Evolutionary conservation across 176 grass and related monocot species (phyloP).

Genomic region (Eleusine indica): DNA sequence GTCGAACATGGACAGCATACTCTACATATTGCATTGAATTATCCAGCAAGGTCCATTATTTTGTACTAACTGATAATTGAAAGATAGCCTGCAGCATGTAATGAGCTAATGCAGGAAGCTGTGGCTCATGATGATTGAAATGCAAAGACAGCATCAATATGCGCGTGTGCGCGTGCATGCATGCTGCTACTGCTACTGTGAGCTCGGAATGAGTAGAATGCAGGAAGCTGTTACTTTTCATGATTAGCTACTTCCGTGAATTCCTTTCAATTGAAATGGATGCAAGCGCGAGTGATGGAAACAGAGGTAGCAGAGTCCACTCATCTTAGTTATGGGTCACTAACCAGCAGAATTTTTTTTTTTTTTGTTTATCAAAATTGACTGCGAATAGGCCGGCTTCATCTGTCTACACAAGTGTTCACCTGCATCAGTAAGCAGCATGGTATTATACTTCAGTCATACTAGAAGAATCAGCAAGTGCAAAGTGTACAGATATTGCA

Average conservation of each 20-base stretch:
- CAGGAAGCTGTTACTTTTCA: not conserved
- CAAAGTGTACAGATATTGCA: too few species aligned
- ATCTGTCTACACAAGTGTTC: too few species aligned
- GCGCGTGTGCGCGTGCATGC: constrained; percentile 7
- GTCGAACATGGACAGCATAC: not conserved
- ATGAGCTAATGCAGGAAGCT: not conserved
- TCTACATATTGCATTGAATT: too few species aligned
- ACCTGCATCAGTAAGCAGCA: too few species aligned
- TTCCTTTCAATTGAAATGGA: not conserved
- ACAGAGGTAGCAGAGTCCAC: not conserved
- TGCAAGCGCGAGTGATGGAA: constrained; percentile 7
- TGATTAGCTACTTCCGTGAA: not conserved
- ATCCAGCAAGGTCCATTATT: too few species aligned
- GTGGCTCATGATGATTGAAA: not conserved
- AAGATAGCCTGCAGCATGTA: not conserved
- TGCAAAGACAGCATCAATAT: constrained; percentile 12
- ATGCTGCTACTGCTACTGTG: not conserved
- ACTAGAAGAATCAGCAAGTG: too few species aligned
- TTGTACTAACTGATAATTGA: too few species aligned
- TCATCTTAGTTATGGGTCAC: too few species aligned
- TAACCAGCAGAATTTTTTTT: too few species aligned
- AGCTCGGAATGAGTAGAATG: constrained; percentile 6
- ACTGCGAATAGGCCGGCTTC: too few species aligned
- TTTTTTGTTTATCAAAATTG: too few species aligned
- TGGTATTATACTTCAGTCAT: too few species aligned